These are phyloP conservation scores for Rutstroemia sp. DNA, from an alignment of 2,329 filamentous ascomycete species.

Conservation along the genomic window DNA sequence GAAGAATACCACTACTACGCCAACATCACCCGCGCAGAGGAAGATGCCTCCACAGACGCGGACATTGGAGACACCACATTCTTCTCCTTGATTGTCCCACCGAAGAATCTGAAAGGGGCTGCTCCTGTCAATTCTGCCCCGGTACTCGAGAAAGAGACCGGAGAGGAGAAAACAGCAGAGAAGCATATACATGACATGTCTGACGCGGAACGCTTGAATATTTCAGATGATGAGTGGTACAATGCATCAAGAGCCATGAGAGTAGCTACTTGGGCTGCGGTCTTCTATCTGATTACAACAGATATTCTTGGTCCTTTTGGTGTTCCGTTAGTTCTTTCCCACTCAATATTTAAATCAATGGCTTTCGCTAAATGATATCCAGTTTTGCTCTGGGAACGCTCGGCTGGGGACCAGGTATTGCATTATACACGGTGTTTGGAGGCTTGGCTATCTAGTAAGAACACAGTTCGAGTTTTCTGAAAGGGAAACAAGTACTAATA, in stretches of 20 bases:
- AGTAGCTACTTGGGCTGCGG: slow-evolving; percentile 38
- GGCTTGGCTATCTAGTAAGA: slow-evolving; percentile 5
- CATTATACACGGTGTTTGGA: slow-evolving; percentile 18
- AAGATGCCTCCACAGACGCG: not conserved
- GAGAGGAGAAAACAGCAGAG: not conserved
- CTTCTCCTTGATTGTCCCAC: slow-evolving; percentile 9
- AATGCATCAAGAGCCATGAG: slow-evolving; percentile 38
- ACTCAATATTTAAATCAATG: not conserved
- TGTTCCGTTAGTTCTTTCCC: slow-evolving; percentile 9
- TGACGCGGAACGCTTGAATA: slow-evolving; percentile 8
- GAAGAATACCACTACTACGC: slow-evolving; percentile 33
- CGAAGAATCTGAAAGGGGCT: slow-evolving; percentile 7
- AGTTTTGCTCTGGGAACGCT: slow-evolving; percentile 9
- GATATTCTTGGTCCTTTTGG: slow-evolving; percentile 14
- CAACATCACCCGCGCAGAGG: slow-evolving; percentile 21
- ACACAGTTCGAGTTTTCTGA: no score
- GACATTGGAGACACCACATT: slow-evolving; percentile 7
- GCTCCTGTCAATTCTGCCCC: not conserved
- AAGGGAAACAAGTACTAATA: not conserved
- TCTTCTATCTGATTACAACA: slow-evolving; percentile 30
- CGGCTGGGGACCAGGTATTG: slow-evolving; percentile 12
- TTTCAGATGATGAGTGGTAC: slow-evolving; percentile 36
- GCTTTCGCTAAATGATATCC: no score
- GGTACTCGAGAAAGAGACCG: not conserved
- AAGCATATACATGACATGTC: not conserved